Evolutionary conservation across 2,329 filamentous ascomycete genomes (phyloP).

Genomic region (Pestalotiopsis sp.): DNA sequence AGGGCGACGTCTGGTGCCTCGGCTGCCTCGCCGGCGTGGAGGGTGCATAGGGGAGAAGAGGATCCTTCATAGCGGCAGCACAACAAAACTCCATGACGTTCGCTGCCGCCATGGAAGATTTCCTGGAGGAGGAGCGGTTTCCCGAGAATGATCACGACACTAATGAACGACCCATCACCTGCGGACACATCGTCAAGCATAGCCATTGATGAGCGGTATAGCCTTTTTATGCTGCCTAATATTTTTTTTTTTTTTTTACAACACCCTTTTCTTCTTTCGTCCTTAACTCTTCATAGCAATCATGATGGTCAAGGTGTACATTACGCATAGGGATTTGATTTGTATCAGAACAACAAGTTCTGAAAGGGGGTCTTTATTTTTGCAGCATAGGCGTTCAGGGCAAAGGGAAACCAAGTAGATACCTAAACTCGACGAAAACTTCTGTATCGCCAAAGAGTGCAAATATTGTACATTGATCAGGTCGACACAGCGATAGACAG

Average conservation of each 20-base stretch:
- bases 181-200: neutral
- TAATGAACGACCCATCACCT: neutral
- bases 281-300: no score
- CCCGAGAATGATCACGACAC: neutral
- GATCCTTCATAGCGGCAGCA: no score
- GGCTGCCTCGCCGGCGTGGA: conserved; percentile 58
- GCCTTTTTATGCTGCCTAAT: neutral
- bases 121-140: neutral
- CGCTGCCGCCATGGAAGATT: neutral
- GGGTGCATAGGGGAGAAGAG: conserved; percentile 23
- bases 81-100: neutral
- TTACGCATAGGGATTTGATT: no score
- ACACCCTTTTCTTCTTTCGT: no score
- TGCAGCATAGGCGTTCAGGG: neutral
- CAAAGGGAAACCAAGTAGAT: neutral
- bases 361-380: neutral
- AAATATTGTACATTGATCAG: neutral
- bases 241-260: no score
- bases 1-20: conserved; percentile 69
- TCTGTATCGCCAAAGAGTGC: neutral
- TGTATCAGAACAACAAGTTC: neutral
- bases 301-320: no score
- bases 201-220: neutral
- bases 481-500: neutral
- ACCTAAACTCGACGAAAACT: neutral